phyloP scores from a whole-genome alignment of 495 filamentous ascomycete species.

The Tuber brumale region DNA sequence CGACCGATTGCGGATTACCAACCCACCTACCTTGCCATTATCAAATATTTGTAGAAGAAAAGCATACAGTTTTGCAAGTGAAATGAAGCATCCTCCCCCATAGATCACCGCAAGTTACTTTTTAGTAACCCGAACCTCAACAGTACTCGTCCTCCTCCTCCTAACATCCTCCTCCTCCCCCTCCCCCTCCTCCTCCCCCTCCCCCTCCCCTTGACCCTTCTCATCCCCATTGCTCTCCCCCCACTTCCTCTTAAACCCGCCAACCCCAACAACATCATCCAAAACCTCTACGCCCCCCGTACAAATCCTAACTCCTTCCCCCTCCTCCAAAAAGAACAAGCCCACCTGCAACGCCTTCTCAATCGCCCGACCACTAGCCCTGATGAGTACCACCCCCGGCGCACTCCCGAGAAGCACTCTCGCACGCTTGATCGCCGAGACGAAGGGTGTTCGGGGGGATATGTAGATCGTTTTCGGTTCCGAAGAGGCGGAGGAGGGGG shows the following conservation, averaged over 20 bases:
- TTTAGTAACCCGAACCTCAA: background rate
- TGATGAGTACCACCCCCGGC: slow-evolving; percentile 58
- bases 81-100: background rate
- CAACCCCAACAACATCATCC: slow-evolving; percentile 58
- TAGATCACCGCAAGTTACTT: background rate
- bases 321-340: slow-evolving; percentile 56
- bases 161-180: background rate
- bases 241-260: slow-evolving; percentile 23
- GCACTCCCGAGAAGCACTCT: slow-evolving; percentile 61
- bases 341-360: slow-evolving; percentile 60
- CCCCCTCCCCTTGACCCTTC: background rate
- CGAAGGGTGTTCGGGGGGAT: slow-evolving; percentile 66
- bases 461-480: slow-evolving; percentile 69
- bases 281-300: slow-evolving; percentile 63
- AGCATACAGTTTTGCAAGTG: background rate
- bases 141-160: background rate
- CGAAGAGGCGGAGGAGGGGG: slow-evolving; percentile 48
- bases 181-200: background rate
- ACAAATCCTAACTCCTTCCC: slow-evolving; percentile 52
- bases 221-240: background rate
- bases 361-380: slow-evolving; percentile 75
- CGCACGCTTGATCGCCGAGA: slow-evolving; percentile 74
- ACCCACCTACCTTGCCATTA: background rate
- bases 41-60: background rate
- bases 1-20: background rate